Evolutionary conservation across 1,139 yeast genomes (phyloP).

Genomic region (Geotrichum aggregatum): DNA sequence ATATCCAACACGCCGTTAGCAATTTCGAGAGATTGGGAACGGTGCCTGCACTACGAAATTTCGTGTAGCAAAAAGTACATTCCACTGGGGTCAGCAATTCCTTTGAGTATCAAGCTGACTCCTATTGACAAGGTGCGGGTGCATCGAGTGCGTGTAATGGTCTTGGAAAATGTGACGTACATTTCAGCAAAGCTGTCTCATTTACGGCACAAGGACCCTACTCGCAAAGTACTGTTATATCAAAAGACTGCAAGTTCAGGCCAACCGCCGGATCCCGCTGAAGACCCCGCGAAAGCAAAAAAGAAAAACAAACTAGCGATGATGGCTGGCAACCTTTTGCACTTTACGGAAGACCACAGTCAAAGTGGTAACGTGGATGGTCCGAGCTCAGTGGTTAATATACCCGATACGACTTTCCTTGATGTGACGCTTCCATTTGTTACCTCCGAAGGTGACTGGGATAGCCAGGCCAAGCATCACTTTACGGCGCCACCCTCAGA

Average conservation of each 20-base stretch:
- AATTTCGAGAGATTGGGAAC: conserved; percentile 79
- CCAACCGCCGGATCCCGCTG: conserved; percentile 11
- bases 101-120: conserved; percentile 61
- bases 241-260: conserved; percentile 35
- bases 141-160: conserved; percentile 67
- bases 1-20: conserved; percentile 77
- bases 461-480: conserved; percentile 24
- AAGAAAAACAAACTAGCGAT: conserved; percentile 5
- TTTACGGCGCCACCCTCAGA: conserved; percentile 22
- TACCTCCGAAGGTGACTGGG: conserved; percentile 26
- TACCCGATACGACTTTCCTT: conserved; percentile 12
- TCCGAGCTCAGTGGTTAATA: neutral
- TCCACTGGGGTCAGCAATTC: conserved; percentile 60
- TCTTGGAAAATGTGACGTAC: conserved; percentile 68
- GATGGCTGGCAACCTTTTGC: conserved; percentile 17
- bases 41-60: conserved; percentile 70
- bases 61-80: conserved; percentile 73
- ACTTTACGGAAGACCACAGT: conserved; percentile 4
- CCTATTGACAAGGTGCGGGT: conserved; percentile 66
- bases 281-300: conserved; percentile 11
- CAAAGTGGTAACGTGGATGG: neutral
- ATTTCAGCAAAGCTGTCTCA: conserved; percentile 40
- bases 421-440: conserved; percentile 26
- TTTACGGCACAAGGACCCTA: conserved; percentile 32
- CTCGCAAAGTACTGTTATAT: conserved; percentile 31